A percentile compares a stretch with the other conserved stretches of the same genome.
These are phyloP conservation scores for Coemansia sp. DNA, from an alignment of 192 early-diverging fungal genomes.

Conservation along the genomic window DNA sequence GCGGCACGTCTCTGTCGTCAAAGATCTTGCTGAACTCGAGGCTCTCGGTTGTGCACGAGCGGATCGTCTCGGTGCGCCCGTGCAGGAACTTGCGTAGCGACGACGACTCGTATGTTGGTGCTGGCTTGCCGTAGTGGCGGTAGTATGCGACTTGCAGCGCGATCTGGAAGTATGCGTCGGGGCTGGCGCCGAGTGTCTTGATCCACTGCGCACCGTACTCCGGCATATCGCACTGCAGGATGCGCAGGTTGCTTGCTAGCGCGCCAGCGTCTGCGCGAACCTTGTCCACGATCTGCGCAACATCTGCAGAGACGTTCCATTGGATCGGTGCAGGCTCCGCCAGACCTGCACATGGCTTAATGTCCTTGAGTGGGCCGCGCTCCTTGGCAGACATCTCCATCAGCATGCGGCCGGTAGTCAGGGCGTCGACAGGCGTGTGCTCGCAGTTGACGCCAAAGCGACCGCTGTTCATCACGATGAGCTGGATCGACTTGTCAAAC, in stretches of 20 bases:
- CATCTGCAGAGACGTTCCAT: slow-evolving; percentile 66
- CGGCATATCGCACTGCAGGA: slow-evolving; percentile 65
- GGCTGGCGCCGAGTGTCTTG: slow-evolving; percentile 77
- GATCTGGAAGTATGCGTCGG: slow-evolving; percentile 91
- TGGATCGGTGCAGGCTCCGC: slow-evolving; percentile 62
- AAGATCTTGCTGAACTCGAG: slow-evolving; percentile 75
- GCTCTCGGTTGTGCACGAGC: slow-evolving; percentile 75
- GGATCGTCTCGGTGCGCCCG: slow-evolving; percentile 91
- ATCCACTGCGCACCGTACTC: slow-evolving; percentile 85
- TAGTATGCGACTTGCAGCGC: slow-evolving; percentile 84
- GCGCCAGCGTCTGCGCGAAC: slow-evolving; percentile 64
- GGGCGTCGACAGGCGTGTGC: slow-evolving; percentile 92
- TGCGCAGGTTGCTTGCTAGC: slow-evolving; percentile 70
- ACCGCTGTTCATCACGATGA: slow-evolving; percentile 82
- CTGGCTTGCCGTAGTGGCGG: slow-evolving; percentile 66
- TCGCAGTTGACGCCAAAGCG: slow-evolving; percentile 93
- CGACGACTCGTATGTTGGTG: slow-evolving; percentile 76
- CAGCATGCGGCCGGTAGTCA: slow-evolving; percentile 80
- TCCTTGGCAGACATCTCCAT: slow-evolving; percentile 63
- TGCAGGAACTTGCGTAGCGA: slow-evolving; percentile 71
- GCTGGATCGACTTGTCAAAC: slow-evolving; percentile 95
- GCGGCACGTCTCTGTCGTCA: slow-evolving; percentile 62
- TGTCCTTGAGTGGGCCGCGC: slow-evolving; percentile 21
- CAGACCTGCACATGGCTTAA: slow-evolving; percentile 32
- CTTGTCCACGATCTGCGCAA: slow-evolving; percentile 59